Conservation (phyloP, 2,329 filamentous ascomycete genomes). For the Cercospora janseana region DNA sequence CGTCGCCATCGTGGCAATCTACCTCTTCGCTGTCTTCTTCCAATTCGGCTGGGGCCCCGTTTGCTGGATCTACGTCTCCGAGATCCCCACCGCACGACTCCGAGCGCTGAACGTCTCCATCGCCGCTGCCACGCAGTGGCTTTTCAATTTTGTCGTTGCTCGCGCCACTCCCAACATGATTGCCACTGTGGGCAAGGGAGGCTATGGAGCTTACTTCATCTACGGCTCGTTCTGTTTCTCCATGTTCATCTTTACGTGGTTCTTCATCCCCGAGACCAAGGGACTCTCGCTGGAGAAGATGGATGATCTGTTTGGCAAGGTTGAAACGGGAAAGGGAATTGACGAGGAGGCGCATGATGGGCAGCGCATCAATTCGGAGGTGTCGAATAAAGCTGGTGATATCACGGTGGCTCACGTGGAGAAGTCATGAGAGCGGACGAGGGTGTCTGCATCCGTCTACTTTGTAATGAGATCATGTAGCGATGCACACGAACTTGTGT, state of each 20-base stretch:
- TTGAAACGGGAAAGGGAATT: conserved; percentile 31
- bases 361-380: not conserved
- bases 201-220: conserved; percentile 47
- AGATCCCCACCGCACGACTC: conserved; percentile 67
- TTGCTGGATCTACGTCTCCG: conserved; percentile 68
- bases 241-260: conserved; percentile 65
- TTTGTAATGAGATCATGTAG: too few relatives aligned
- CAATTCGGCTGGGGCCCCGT: conserved; percentile 65
- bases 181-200: conserved; percentile 50
- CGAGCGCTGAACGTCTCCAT: conserved; percentile 67
- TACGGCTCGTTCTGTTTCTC: conserved; percentile 59
- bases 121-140: conserved; percentile 61
- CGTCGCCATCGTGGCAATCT: conserved; percentile 68
- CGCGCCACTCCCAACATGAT: conserved; percentile 68
- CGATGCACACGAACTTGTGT: too few relatives aligned
- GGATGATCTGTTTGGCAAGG: conserved; percentile 40
- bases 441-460: too few relatives aligned
- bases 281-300: conserved; percentile 48
- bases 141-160: conserved; percentile 70
- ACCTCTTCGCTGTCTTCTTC: conserved; percentile 69
- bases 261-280: conserved; percentile 58
- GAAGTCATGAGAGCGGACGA: conserved; percentile 10
- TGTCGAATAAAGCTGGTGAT: conserved; percentile 2
- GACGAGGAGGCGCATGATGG: conserved; percentile 13
- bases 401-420: conserved; percentile 10